Conservation (phyloP, 2,329 filamentous ascomycete genomes). For the Aspergillus brasiliensis region DNA sequence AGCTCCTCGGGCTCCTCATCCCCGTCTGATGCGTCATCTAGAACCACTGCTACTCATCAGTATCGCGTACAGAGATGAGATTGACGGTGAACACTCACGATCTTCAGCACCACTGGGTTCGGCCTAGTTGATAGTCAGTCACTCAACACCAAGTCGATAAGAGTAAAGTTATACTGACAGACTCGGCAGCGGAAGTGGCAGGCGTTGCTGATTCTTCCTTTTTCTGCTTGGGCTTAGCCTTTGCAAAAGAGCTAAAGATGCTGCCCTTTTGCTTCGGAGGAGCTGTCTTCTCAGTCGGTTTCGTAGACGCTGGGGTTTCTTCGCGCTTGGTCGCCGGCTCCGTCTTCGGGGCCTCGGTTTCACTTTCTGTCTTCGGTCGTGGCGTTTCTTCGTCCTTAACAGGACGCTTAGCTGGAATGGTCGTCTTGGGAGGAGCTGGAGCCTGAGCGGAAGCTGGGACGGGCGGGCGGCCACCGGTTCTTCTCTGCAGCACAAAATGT, state of each 20-base stretch:
- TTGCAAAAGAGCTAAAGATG: conserved; percentile 79
- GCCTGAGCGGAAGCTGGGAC: conserved; percentile 30
- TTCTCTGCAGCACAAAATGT: conserved; percentile 40
- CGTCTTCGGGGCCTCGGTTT: conserved; percentile 23
- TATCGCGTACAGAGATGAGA: not conserved
- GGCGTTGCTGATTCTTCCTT: conserved; percentile 46
- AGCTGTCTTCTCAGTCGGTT: conserved; percentile 40
- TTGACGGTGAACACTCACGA: conserved; percentile 38
- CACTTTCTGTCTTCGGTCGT: conserved; percentile 25
- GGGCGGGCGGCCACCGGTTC: conserved; percentile 49
- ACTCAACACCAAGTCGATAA: not conserved
- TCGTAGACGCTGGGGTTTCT: conserved; percentile 36
- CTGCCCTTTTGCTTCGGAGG: conserved; percentile 61
- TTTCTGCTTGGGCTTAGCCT: conserved; percentile 63
- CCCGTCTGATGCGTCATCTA: conserved; percentile 61
- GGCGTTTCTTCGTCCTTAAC: conserved; percentile 29
- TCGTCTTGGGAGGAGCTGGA: conserved; percentile 34
- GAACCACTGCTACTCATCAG: conserved; percentile 42
- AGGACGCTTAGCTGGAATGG: conserved; percentile 44
- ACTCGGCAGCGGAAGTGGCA: conserved; percentile 32
- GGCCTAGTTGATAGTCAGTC: conserved; percentile 28
- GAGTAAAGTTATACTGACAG: conserved; percentile 35
- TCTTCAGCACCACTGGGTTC: conserved; percentile 51
- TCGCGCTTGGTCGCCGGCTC: conserved; percentile 24
- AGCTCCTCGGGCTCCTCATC: conserved; percentile 59